Percentiles rank a stretch among this genome's conserved stretches.
phyloP scores from a whole-genome alignment of 2,329 filamentous ascomycete genomes.

The Eutypa lata region DNA sequence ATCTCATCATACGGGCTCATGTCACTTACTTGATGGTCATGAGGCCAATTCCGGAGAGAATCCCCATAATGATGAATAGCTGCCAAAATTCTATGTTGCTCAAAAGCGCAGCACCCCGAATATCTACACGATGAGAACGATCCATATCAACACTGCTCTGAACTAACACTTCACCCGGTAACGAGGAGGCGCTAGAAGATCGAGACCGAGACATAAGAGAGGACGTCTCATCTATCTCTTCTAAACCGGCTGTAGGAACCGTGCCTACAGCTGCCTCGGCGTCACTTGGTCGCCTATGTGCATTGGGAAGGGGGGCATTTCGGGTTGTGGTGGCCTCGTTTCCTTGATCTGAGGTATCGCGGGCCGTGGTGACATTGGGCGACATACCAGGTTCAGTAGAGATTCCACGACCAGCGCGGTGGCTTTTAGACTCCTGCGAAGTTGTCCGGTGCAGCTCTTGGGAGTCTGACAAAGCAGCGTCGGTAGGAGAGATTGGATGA shows the following conservation, averaged over 20 bases:
- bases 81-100: conserved; percentile 82
- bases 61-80: conserved; percentile 79
- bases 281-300: conserved; percentile 16
- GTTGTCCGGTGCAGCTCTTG: conserved; percentile 40
- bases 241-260: conserved; percentile 13
- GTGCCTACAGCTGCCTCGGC: conserved; percentile 13
- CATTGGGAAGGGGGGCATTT: conserved; percentile 9
- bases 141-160: conserved; percentile 65
- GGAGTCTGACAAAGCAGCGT: conserved; percentile 33
- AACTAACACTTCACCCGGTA: conserved; percentile 48
- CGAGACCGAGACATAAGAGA: conserved; percentile 75
- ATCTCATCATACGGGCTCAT: background rate
- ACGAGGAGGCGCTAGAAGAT: conserved; percentile 46
- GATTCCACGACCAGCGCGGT: conserved; percentile 35
- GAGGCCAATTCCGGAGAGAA: conserved; percentile 88
- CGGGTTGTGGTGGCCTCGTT: conserved; percentile 15
- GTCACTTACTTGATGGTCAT: conserved; percentile 95
- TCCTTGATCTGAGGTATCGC: conserved; percentile 21
- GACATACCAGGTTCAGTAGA: conserved; percentile 66
- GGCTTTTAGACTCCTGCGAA: conserved; percentile 39
- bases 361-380: conserved; percentile 27
- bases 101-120: conserved; percentile 77
- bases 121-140: conserved; percentile 81
- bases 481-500: conserved; percentile 47
- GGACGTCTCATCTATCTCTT: conserved; percentile 68